phyloP scores from a whole-genome alignment of 1,139 yeast genomes.

The Geotrichum phurueaensis region DNA sequence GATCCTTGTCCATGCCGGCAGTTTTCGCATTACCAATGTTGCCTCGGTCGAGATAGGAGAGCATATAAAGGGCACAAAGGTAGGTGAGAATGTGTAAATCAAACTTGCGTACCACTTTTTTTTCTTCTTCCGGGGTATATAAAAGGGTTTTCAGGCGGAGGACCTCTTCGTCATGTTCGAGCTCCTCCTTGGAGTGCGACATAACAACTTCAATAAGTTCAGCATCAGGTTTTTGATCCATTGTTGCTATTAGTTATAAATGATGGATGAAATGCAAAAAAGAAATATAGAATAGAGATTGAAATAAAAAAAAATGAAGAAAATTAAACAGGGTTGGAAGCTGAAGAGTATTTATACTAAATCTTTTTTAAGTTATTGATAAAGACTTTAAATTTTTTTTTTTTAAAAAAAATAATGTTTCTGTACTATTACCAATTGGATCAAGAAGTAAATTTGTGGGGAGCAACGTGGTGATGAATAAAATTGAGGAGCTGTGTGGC shows the following conservation, averaged over 20 bases:
- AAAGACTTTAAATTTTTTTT: too few species aligned
- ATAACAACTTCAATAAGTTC: background rate
- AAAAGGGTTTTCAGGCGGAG: conserved; percentile 37
- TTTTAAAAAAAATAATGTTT: too few species aligned
- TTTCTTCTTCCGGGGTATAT: conserved; percentile 21
- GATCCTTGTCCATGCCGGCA: conserved; percentile 46
- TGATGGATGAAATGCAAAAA: background rate
- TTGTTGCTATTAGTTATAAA: background rate
- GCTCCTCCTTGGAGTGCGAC: background rate
- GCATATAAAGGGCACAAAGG: conserved; percentile 26
- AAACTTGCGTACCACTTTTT: conserved; percentile 19
- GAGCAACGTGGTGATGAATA: too few species aligned
- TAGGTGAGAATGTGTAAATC: conserved; percentile 27
- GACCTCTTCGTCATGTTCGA: conserved; percentile 36
- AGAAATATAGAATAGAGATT: background rate
- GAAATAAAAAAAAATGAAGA: background rate
- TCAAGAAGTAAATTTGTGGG: too few species aligned
- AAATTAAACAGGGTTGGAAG: background rate
- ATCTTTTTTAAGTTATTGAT: too few species aligned
- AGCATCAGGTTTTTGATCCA: background rate
- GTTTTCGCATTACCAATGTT: conserved; percentile 49
- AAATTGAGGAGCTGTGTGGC: too few species aligned
- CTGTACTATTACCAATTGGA: too few species aligned
- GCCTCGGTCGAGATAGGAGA: conserved; percentile 39
- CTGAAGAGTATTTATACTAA: background rate